Evolutionary conservation across 768 basidiomycete species (phyloP).

Genomic region (Saitozyma podzolica): DNA sequence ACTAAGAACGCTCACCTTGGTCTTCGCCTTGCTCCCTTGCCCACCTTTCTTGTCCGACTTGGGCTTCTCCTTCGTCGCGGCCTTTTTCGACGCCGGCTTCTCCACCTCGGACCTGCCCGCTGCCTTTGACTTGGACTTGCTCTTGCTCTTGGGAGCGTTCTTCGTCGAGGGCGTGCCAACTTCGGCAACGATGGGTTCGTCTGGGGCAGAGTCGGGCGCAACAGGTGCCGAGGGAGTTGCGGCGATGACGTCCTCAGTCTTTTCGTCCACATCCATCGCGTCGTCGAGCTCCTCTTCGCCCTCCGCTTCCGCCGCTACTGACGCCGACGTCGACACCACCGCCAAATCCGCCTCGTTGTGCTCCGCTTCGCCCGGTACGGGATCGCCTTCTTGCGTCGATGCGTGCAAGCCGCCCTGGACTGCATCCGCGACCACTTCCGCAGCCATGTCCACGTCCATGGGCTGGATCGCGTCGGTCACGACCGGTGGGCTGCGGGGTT

Average conservation of each 20-base stretch:
- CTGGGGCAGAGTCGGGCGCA: too few relatives aligned
- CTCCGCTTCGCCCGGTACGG: too few relatives aligned
- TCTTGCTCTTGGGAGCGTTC: constrained; percentile 18
- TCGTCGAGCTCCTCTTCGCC: constrained; percentile 20
- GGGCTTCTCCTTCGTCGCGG: constrained; percentile 2
- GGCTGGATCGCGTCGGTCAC: too few relatives aligned
- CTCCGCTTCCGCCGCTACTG: constrained; percentile 1
- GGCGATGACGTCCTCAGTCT: neutral
- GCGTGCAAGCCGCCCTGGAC: too few relatives aligned
- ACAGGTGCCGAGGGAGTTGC: too few relatives aligned
- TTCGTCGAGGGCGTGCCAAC: neutral
- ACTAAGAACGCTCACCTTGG: constrained; percentile 5
- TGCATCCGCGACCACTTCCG: too few relatives aligned
- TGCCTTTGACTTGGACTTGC: neutral
- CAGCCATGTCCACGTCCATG: too few relatives aligned
- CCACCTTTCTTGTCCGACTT: neutral
- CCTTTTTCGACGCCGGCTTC: constrained; percentile 1
- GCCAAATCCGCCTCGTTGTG: too few relatives aligned
- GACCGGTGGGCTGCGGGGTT: too few relatives aligned
- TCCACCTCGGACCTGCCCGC: neutral
- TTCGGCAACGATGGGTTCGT: too few relatives aligned
- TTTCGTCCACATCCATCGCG: constrained; percentile 1
- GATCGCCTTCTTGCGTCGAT: too few relatives aligned
- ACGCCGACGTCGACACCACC: too few relatives aligned
- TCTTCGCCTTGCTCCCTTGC: constrained; percentile 1